Evolutionary conservation across 2,329 filamentous ascomycete species (phyloP), one percentile per base, ranked within the genome.

Genomic region (Aaosphaeria pasadenensis): DNA sequence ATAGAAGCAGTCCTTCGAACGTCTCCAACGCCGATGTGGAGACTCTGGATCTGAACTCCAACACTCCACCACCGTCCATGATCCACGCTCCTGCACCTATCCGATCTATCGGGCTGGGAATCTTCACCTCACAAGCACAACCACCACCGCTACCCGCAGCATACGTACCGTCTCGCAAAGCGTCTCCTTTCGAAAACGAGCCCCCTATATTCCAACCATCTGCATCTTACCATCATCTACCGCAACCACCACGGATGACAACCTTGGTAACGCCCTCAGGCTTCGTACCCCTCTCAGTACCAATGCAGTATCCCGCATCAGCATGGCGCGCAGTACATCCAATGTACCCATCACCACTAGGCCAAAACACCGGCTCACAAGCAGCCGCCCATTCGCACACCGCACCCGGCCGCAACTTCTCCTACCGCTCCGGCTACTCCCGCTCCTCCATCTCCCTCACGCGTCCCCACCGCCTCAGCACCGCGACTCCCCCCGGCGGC

Each of bases 301-400:
- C 60, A 11, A 56, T 58, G 1, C 58, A 61, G 36, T 63, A 60
- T 44, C 57, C 65, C n/a, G 58, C 61, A 24, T 70, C 66, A 3
- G 55, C 61, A 31, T 67, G 60, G 60, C 58, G 60, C 5, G 67
- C 66, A 5, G 48, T 68, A 3, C 63, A 68, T 40, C 67, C 68
- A 4, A 43, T 54, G 4, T 46, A 53, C 5, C 53, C 57, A 11
- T 49, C 56, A 1, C 53, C 56, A 3, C 47, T 60, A 33, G 42
- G 52, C 6, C 47, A 50, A 24, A 45, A 48, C 11, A 42, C 53
- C 11, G 60, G 59, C 6, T 59, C 54, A 11, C 64, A 63, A 5
- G 43, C 59, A 17, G 47, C 58, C 2, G 50, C 63, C 31, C 46
- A 59, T 6, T 55, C 52, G 13, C 32, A 50, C 13, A 44, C 51